phyloP scores from a whole-genome alignment of 495 filamentous ascomycete species.

The Daldinia bambusicola region DNA sequence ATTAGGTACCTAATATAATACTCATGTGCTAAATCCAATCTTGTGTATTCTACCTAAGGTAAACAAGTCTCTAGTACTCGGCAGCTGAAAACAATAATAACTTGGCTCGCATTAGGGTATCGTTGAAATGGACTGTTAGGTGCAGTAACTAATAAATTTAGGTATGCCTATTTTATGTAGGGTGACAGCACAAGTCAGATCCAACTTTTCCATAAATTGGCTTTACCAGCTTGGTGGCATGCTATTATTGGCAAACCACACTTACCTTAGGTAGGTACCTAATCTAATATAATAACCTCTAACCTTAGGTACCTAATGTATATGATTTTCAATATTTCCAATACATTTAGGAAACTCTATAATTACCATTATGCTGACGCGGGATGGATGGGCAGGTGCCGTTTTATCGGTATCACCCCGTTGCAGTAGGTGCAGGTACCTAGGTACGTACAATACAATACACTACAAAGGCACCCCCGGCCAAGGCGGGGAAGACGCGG shows the following conservation, averaged over 20 bases:
- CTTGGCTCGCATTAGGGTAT: background rate
- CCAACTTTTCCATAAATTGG: constrained; percentile 13
- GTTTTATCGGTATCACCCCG: constrained; percentile 6
- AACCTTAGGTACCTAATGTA: too few relatives aligned
- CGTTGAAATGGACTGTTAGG: background rate
- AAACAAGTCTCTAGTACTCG: too few relatives aligned
- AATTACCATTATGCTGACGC: background rate
- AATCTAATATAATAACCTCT: too few relatives aligned
- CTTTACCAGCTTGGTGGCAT: constrained; percentile 15
- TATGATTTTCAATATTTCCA: too few relatives aligned
- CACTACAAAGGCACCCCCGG: constrained; percentile 11
- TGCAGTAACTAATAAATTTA: background rate
- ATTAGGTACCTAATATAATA: too few relatives aligned
- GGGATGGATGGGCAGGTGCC: background rate
- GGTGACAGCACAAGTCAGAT: background rate
- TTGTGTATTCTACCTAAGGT: too few relatives aligned
- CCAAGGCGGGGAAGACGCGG: constrained; percentile 37
- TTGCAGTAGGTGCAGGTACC: constrained; percentile 3
- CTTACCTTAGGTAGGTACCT: background rate
- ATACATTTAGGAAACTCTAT: too few relatives aligned
- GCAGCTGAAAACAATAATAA: background rate
- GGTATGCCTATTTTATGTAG: background rate
- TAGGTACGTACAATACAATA: too few relatives aligned
- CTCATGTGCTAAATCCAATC: too few relatives aligned
- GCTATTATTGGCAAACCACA: constrained; percentile 13